Evolutionary conservation across 441 rosid genomes (phyloP), one percentile per base, ranked within the genome.

Genomic region (Aquilaria agallochum): DNA sequence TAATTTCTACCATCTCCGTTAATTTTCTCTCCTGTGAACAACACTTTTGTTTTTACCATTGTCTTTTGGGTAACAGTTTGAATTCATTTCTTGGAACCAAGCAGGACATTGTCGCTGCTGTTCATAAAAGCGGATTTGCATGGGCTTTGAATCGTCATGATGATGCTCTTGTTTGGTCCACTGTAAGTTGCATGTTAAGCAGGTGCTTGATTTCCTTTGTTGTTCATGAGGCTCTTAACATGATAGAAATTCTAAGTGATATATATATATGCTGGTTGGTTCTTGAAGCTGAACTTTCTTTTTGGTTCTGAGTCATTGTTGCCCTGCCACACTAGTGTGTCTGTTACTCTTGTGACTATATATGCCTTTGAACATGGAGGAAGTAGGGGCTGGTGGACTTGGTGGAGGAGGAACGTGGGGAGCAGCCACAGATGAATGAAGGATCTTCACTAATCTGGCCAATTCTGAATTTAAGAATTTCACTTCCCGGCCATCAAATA

Each of bases 111-210:
- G 78, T 58, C 5, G 84, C 75, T 53, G 78, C 72, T 7, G 78
- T 70, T 11, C 86, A 78, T 27, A 81, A 81, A 69, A 78, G 78
- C 11, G 81, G 83, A 10, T 69, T 72, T 40, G 71, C 81, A 27
- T 76, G 74, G 83, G 77, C 78, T 60, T 34, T 82, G 20, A 75
- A 76, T 15, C 72, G 82, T 2, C 65, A 79, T 40, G 60, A 10
- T 15, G 81, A 79, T 9, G 55, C 31, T 50, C 71, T 81, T 53
- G 11, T 76, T 2, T 78, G 78, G 86, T 72, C 62, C 2, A 78
- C 60, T 12, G 83, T 78, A 66, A 72, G 79, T 58, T 44, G 27
- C 27, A 20, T 20, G 27, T 20, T 20, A 20, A 6, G 27, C 30
- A 40, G 11, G 6, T 40, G 40, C 14, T 62, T 46, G 33, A 13